Conservation (phyloP, 1,284 basidiomycete species). For the Cryptococcus sp. region DNA sequence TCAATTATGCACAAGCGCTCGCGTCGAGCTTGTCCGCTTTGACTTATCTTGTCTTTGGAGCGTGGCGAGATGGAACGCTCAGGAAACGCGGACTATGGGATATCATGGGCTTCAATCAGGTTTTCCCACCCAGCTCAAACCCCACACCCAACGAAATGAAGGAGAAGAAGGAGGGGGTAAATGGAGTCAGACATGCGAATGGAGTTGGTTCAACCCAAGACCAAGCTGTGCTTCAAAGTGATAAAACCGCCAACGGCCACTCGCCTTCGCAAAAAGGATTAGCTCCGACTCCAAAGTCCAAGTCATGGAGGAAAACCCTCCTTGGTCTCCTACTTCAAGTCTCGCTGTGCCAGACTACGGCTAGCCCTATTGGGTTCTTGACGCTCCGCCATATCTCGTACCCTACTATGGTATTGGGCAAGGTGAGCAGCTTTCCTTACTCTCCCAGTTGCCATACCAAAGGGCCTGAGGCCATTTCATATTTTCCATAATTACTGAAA, state of each 20-base stretch:
- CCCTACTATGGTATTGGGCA: conserved; percentile 97
- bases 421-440: conserved; percentile 52
- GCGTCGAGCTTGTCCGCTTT: conserved; percentile 77
- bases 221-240: no score
- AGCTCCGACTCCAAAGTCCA: not conserved
- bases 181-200: not conserved
- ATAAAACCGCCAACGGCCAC: no score
- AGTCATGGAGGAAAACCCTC: conserved; percentile 31
- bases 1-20: conserved; percentile 83
- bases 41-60: conserved; percentile 67
- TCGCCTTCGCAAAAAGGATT: no score
- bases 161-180: conserved; percentile 1
- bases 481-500: not conserved
- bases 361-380: conserved; percentile 93
- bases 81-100: not conserved
- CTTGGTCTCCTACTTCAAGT: conserved; percentile 71
- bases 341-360: conserved; percentile 82
- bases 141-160: not conserved
- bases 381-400: conserved; percentile 94
- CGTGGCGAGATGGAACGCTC: conserved; percentile 25
- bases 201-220: not conserved
- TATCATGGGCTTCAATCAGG: conserved; percentile 31
- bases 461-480: not conserved
- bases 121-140: conserved; percentile 7
- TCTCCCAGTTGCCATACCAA: not conserved